Evolutionary conservation across 805 yeast species (phyloP).

Genomic region (Kodamaea fukazawae): DNA sequence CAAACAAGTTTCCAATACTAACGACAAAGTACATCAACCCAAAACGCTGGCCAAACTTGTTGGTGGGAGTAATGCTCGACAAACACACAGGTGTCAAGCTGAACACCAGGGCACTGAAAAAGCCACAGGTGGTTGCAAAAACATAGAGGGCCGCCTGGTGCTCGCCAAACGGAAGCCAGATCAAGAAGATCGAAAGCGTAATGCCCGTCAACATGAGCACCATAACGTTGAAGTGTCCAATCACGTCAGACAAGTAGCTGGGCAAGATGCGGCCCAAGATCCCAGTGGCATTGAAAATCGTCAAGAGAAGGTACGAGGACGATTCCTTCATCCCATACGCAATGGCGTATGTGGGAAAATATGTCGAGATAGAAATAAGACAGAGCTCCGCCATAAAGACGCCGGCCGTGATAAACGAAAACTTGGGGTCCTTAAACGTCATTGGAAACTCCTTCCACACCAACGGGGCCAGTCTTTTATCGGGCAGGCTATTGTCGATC

Average conservation of each 20-base stretch:
- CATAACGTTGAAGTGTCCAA: slow-evolving; percentile 60
- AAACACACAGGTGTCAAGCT: slow-evolving; percentile 68
- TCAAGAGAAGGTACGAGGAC: slow-evolving; percentile 41
- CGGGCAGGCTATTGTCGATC: not conserved
- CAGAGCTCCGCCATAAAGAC: slow-evolving; percentile 50
- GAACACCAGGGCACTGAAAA: slow-evolving; percentile 59
- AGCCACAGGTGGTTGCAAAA: slow-evolving; percentile 56
- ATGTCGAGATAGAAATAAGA: slow-evolving; percentile 50
- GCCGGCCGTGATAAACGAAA: slow-evolving; percentile 35
- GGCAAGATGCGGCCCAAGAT: slow-evolving; percentile 55
- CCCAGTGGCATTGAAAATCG: slow-evolving; percentile 47
- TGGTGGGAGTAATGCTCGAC: slow-evolving; percentile 58
- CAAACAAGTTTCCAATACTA: slow-evolving; percentile 40
- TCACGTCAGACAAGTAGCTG: slow-evolving; percentile 50
- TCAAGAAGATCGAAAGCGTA: slow-evolving; percentile 44
- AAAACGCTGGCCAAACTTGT: slow-evolving; percentile 64
- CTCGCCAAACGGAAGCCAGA: slow-evolving; percentile 70
- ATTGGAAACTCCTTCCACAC: slow-evolving; percentile 22
- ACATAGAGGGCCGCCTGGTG: slow-evolving; percentile 42
- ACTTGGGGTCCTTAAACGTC: slow-evolving; percentile 38
- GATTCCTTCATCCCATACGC: slow-evolving; percentile 46
- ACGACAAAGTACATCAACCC: slow-evolving; percentile 65
- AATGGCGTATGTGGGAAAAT: slow-evolving; percentile 56
- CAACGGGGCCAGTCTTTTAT: slow-evolving; percentile 1
- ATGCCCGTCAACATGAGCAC: slow-evolving; percentile 43